A percentile compares a stretch with the other conserved stretches of the same genome.
Conservation (phyloP, 2,329 filamentous ascomycete species). For the Penicillium sp. region DNA sequence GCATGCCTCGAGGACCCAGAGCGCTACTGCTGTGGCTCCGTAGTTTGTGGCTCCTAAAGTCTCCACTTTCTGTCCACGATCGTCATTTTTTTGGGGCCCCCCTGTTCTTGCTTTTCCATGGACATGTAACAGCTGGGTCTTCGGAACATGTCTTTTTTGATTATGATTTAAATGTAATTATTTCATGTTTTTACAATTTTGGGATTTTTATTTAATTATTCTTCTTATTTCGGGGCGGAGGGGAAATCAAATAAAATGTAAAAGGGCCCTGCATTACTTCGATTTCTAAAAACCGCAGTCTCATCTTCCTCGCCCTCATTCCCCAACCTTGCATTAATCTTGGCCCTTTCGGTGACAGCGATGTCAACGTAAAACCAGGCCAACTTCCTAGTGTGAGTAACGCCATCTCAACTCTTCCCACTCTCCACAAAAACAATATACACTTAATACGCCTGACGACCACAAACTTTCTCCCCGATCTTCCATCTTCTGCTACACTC, state of each 20-base stretch:
- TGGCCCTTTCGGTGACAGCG: slow-evolving; percentile 25
- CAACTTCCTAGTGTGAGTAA: slow-evolving; percentile 31
- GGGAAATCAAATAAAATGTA: slow-evolving; percentile 30
- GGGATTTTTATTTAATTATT: background rate
- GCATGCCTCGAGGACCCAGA: slow-evolving; percentile 28
- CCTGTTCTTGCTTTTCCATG: slow-evolving; percentile 40
- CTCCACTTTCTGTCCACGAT: slow-evolving; percentile 34
- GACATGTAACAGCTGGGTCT: slow-evolving; percentile 31
- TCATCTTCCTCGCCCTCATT: slow-evolving; percentile 27
- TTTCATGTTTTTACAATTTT: background rate
- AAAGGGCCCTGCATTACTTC: slow-evolving; percentile 33
- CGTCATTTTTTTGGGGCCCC: slow-evolving; percentile 38
- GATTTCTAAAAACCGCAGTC: slow-evolving; percentile 22
- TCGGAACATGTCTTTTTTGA: slow-evolving; percentile 17
- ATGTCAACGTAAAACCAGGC: slow-evolving; percentile 36
- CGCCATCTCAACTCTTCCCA: background rate
- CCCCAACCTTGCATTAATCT: slow-evolving; percentile 37
- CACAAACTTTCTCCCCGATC: slow-evolving; percentile 2
- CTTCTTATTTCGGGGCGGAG: background rate
- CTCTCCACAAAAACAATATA: background rate
- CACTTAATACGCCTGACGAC: background rate
- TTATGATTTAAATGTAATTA: slow-evolving; percentile 18
- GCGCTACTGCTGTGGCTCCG: slow-evolving; percentile 20
- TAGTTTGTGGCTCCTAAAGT: slow-evolving; percentile 33
- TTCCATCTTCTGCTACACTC: background rate